These are phyloP conservation scores for Calonectria montana DNA, from an alignment of 2,329 filamentous ascomycete species.

Conservation along the genomic window DNA sequence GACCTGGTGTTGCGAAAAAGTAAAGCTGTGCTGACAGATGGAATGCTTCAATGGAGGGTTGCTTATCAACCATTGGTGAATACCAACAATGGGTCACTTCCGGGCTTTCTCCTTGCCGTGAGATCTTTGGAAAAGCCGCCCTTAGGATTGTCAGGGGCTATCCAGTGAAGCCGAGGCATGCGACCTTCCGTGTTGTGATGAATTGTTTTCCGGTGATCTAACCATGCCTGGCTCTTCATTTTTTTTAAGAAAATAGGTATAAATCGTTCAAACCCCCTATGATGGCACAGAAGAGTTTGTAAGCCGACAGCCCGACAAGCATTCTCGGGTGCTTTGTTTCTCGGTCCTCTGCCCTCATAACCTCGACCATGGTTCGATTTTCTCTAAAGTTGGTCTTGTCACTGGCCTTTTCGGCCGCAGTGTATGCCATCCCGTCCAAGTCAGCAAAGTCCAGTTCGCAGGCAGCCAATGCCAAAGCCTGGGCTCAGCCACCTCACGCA, in stretches of 20 bases:
- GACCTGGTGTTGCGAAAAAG: not conserved
- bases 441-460: not conserved
- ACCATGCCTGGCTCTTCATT: not conserved
- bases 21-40: not conserved
- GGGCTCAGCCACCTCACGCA: conserved; percentile 22
- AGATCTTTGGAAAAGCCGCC: not conserved
- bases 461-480: not conserved
- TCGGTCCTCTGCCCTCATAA: not conserved
- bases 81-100: not conserved
- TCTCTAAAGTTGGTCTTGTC: not conserved
- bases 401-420: not conserved
- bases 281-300: too few relatives aligned
- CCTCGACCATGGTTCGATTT: not conserved
- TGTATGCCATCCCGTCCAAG: not conserved
- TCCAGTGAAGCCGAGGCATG: not conserved
- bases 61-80: not conserved
- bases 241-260: not conserved
- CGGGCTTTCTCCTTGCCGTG: not conserved
- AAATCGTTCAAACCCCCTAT: not conserved
- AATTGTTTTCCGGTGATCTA: not conserved
- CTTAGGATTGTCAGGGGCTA: not conserved
- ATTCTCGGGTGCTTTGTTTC: not conserved
- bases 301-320: not conserved
- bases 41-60: not conserved
- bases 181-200: not conserved